phyloP scores from a whole-genome alignment of 495 filamentous ascomycete genomes.

The Aspergillus steynii region DNA sequence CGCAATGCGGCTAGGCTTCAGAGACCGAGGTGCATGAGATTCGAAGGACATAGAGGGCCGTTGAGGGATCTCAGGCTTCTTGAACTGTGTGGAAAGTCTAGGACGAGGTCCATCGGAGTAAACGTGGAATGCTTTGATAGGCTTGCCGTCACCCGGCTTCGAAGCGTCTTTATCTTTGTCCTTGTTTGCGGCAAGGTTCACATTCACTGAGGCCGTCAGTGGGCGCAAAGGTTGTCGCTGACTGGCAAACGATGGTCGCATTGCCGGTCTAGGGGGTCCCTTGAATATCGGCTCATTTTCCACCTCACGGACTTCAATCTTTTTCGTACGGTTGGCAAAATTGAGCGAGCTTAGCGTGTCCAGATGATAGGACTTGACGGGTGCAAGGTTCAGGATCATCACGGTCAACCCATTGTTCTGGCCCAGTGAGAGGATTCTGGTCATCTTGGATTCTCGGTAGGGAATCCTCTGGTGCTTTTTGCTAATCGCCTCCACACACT shows the following conservation, averaged over 20 bases:
- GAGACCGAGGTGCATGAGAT: conserved; percentile 25
- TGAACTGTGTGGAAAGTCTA: conserved; percentile 37
- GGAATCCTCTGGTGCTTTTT: conserved; percentile 81
- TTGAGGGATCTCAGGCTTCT: conserved; percentile 39
- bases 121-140: conserved; percentile 77
- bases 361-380: conserved; percentile 81
- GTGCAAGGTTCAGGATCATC: conserved; percentile 96
- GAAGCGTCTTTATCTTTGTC: conserved; percentile 42
- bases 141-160: conserved; percentile 61
- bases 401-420: conserved; percentile 95
- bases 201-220: conserved; percentile 60
- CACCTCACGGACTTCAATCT: conserved; percentile 91
- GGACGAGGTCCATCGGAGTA: conserved; percentile 69
- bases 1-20: conserved; percentile 29
- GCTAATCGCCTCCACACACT: conserved; percentile 93
- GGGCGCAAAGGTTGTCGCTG: conserved; percentile 76
- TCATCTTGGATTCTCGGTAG: conserved; percentile 97
- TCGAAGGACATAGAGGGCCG: conserved; percentile 45
- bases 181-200: conserved; percentile 53
- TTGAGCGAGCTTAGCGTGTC: conserved; percentile 93
- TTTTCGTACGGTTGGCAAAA: conserved; percentile 93
- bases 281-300: conserved; percentile 91
- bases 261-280: conserved; percentile 56
- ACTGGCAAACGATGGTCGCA: conserved; percentile 44
- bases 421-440: conserved; percentile 84